Evolutionary conservation across 139 green algal species (phyloP), one percentile per base, ranked within the genome.

Genomic region (Zygnema cylindricum): DNA sequence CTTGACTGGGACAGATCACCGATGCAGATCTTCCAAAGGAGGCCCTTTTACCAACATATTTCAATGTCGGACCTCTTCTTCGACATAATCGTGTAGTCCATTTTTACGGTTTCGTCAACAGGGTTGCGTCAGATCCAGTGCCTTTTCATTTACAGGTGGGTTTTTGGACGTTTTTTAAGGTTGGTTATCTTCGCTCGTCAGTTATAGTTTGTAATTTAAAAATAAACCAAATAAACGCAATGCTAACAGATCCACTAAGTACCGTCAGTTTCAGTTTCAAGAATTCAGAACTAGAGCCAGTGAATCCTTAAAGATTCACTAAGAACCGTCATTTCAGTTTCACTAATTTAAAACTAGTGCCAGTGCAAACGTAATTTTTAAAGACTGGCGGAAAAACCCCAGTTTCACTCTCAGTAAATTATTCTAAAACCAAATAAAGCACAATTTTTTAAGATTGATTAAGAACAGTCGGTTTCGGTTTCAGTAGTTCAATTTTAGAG

Each of bases 71-170:
- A 32, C 55, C 85, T 23, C 32, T 90, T 33, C 54, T 90, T 22
- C 83, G 36, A 21, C 23, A 40, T 0, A 89, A 83, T n/a, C 30
- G 82, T 30, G 82, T 91, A 25, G 0, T 91, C 30, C 86, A 84
- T 81, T 83, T 91, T 40, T 81, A 69, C 32, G 41, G 40, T 40
- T 91, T 91, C 71, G 33, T 89, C 54, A 88, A 91, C 39, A 22
- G 82, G 21, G 77, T 91, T 1, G 57, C 86, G 32, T 91, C 40
- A 54, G 86, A 91, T 81, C 57, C 57, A 57, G 87, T 91, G 35
- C 86, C 86, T 0, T n/a, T n/a, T 2, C 36, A 89, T 1, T 42
- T 89, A 2, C 75, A 89, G 23, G 84, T 89, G 2, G 11, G 78
- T 22, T 42, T 38, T n/a, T 25, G 57, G 57, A 25, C 30, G 57